phyloP scores from a whole-genome alignment of 2,329 filamentous ascomycete species.

The Geosmithia flava region DNA sequence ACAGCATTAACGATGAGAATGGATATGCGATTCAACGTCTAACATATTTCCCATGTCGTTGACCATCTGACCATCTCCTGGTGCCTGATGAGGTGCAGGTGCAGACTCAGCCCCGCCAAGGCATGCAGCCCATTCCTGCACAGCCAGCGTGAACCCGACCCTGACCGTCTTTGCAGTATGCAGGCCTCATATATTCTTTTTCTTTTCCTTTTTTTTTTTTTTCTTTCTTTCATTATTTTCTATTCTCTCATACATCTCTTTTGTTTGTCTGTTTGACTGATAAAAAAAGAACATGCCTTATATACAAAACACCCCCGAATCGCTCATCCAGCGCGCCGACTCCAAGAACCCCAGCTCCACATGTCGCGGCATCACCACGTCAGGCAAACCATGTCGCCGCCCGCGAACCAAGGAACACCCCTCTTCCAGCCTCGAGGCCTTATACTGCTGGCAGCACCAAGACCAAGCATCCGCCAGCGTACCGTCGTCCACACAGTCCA shows the following conservation, averaged over 20 bases:
- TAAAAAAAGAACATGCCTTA: slow-evolving; percentile 20
- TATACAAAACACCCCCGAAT: slow-evolving; percentile 59
- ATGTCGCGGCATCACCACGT: slow-evolving; percentile 76
- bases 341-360: slow-evolving; percentile 75
- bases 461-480: slow-evolving; percentile 52
- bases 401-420: slow-evolving; percentile 42
- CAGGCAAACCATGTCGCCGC: slow-evolving; percentile 73
- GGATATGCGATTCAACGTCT: no score
- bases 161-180: background rate
- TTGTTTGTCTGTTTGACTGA: background rate
- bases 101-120: background rate
- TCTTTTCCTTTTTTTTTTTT: background rate
- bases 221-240: background rate
- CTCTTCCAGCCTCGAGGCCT: slow-evolving; percentile 36
- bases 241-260: background rate
- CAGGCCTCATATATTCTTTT: background rate
- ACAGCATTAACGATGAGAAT: no score
- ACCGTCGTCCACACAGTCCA: slow-evolving; percentile 25
- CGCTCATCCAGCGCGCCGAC: slow-evolving; percentile 64
- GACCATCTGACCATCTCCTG: background rate
- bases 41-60: no score
- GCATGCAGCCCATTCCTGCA: background rate
- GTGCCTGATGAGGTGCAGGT: background rate
- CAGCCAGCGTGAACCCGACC: background rate
- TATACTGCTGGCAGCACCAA: slow-evolving; percentile 93